A percentile compares a stretch with the other conserved stretches of the same genome.
These are phyloP conservation scores for Lunasporangiospora selenospora DNA, from an alignment of 192 early-diverging fungal genomes.

Conservation along the genomic window DNA sequence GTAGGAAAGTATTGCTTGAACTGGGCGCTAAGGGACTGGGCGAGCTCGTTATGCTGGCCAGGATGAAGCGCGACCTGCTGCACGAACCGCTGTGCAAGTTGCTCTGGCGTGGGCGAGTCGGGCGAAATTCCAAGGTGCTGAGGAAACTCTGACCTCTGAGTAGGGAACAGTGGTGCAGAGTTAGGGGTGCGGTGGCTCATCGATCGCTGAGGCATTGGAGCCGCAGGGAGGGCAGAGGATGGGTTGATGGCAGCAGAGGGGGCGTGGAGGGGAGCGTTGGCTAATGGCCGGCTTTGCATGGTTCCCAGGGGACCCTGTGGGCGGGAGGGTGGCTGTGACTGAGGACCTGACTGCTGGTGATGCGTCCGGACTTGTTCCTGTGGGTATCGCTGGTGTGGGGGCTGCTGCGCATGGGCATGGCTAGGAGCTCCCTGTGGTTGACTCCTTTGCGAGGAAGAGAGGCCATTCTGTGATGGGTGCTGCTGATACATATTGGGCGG, in stretches of 20 bases:
- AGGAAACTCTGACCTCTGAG: not conserved
- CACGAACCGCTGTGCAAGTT: slow-evolving; percentile 42
- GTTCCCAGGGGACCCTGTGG: too few species aligned
- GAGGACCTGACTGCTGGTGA: too few species aligned
- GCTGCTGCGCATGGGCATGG: not conserved
- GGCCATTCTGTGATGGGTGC: not conserved
- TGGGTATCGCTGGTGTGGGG: not conserved
- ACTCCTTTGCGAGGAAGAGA: too few species aligned
- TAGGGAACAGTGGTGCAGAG: slow-evolving; percentile 12
- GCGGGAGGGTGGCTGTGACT: too few species aligned
- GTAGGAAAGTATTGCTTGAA: slow-evolving; percentile 42
- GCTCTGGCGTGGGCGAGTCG: slow-evolving; percentile 41
- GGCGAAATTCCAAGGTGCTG: slow-evolving; percentile 31
- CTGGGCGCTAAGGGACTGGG: slow-evolving; percentile 32
- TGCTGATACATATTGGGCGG: slow-evolving; percentile 3
- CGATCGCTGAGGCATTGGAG: slow-evolving; percentile 19
- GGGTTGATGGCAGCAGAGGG: not conserved
- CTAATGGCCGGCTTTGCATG: too few species aligned
- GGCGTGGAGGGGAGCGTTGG: not conserved
- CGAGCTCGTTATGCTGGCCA: slow-evolving; percentile 41
- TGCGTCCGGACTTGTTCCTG: too few species aligned
- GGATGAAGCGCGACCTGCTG: slow-evolving; percentile 40
- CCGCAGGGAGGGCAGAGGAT: slow-evolving; percentile 1
- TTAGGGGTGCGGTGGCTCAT: slow-evolving; percentile 21
- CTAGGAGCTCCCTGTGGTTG: not conserved